Conservation (phyloP, 495 filamentous ascomycete genomes). For the Amniculicola lignicola region DNA sequence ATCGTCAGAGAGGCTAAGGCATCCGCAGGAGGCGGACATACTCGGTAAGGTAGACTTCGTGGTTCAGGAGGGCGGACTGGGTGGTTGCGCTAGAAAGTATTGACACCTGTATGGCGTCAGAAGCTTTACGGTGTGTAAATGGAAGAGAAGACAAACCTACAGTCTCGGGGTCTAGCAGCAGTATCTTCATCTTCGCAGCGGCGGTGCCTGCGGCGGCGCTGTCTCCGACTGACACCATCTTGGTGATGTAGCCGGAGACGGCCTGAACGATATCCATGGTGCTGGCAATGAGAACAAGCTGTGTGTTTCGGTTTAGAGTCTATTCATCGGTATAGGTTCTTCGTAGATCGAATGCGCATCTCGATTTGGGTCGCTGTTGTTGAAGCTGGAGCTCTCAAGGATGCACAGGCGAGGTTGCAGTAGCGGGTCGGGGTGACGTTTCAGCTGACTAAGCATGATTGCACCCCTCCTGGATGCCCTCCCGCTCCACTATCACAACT, state of each 20-base stretch:
- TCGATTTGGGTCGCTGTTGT: too few species aligned
- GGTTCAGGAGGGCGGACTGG: slow-evolving; percentile 90
- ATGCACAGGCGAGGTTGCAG: too few species aligned
- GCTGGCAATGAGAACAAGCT: too few species aligned
- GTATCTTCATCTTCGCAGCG: slow-evolving; percentile 96
- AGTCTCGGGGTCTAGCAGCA: slow-evolving; percentile 92
- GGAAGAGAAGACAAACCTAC: slow-evolving; percentile 50
- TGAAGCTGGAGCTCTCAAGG: too few species aligned
- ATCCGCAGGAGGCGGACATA: slow-evolving; percentile 31
- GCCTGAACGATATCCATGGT: slow-evolving; percentile 90
- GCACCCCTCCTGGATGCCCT: too few species aligned
- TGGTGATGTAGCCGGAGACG: slow-evolving; percentile 91
- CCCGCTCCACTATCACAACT: too few species aligned
- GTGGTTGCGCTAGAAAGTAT: slow-evolving; percentile 94
- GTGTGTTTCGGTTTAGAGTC: too few species aligned
- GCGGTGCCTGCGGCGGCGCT: slow-evolving; percentile 58
- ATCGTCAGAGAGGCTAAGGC: slow-evolving; percentile 24
- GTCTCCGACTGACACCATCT: slow-evolving; percentile 91
- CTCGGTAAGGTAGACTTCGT: slow-evolving; percentile 97
- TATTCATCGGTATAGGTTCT: too few species aligned
- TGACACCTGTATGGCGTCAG: slow-evolving; percentile 55
- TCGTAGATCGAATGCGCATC: too few species aligned
- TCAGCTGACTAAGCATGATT: too few species aligned
- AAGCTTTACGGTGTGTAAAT: not conserved
- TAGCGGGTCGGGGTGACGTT: too few species aligned